Base-by-base conservation (phyloP, 805 yeast genomes). In the Saccharomyces cerevisiae region DNA sequence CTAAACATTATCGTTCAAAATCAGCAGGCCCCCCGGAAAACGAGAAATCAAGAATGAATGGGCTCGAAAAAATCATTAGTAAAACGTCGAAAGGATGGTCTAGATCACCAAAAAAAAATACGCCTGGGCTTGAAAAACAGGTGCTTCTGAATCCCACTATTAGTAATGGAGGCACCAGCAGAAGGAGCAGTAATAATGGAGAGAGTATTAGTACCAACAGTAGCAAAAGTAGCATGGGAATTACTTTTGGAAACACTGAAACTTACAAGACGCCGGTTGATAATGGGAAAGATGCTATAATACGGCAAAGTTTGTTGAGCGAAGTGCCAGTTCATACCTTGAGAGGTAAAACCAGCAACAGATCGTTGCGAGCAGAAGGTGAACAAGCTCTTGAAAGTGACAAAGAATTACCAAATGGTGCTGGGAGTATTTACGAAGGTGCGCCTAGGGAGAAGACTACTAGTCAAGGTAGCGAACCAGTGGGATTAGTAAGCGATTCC, bases 31-130 rank as follows among this genome's bases (percentile, higher is more conserved):
- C 51, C 43, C 51, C 54, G 17, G 58, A 51, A 13, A 54, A 55
- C 48, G 54, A 52, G 41, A 53, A 49, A 24, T 50, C 57, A 13
- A 54, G 60, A 47, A 48, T 55, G 22, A 61, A 59, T 41, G 59
- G 61, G 47, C 57, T 64, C 22, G 69, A 61, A 41, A 61, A 62
- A 52, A 64, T 64, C 28, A 51, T 64, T 6, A 54, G 56, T 24
- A 57, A 57, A 32, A 59, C 54, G 30, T 54, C 63, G 2, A 61
- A 57, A 32, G 53, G 58, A 46, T 57, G 63, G 58, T 61, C 68
- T 0, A 58, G 55, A 46, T 58, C 65, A 21, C 65, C 67, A 8
- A 48, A 49, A 11, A 47, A 11, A 36, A 36, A n/a, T n/a, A 36
- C 24, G 24, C 43, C 43, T 36, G 22, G 24, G 1, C 11, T 17